Conservation (phyloP, 169 alveolate genomes). For the Eimeria brunetti region DNA sequence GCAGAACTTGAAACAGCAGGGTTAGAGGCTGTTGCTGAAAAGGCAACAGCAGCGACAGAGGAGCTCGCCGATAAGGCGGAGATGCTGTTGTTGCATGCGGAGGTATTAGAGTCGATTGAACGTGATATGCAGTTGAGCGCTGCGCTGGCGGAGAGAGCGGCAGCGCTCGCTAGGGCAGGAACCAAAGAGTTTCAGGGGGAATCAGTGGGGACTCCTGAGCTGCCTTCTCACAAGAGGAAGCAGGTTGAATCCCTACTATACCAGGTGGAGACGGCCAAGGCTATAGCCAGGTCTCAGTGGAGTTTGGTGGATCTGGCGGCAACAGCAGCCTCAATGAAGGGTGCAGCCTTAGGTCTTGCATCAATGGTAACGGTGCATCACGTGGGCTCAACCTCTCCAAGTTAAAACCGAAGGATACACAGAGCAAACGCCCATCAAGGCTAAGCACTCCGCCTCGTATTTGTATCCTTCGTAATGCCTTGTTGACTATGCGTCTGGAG, state of each 20-base stretch:
- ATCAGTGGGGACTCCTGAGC: background rate
- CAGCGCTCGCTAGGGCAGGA: slow-evolving; percentile 4
- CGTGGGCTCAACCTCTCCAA: background rate
- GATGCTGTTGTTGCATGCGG: slow-evolving; percentile 1
- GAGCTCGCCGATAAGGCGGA: background rate
- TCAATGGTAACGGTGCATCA: background rate
- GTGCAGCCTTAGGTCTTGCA: background rate
- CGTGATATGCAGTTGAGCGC: background rate
- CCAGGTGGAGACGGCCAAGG: background rate
- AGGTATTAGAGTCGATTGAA: background rate
- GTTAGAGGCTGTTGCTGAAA: background rate
- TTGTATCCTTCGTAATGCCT: background rate
- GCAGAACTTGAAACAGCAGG: background rate
- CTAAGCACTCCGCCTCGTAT: background rate
- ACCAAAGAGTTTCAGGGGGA: background rate
- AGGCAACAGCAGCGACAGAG: background rate
- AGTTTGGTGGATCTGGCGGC: background rate
- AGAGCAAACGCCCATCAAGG: background rate
- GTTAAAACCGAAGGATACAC: background rate
- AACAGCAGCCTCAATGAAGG: background rate
- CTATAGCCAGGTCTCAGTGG: background rate
- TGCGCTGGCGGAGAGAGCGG: background rate
- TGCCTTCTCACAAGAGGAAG: background rate
- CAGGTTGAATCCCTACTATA: background rate
- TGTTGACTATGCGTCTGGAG: background rate